These are phyloP conservation scores for Aphanomyces astaci DNA, from an alignment of 352 stramenopile genomes.

Conservation along the genomic window DNA sequence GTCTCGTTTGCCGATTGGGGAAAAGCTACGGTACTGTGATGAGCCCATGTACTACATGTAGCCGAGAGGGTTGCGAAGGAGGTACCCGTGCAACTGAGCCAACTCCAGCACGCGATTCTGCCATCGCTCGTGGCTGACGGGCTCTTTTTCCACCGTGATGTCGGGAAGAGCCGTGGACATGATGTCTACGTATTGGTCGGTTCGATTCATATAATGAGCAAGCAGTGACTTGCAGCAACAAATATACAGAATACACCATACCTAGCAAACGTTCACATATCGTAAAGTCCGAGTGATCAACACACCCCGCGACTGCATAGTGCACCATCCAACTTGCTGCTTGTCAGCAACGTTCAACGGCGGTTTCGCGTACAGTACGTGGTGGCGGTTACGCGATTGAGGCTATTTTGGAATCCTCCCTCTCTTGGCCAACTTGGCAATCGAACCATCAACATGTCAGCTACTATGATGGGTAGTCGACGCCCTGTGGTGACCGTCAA, in stretches of 20 bases:
- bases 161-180: not conserved
- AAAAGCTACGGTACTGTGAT: not conserved
- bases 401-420: not conserved
- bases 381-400: not conserved
- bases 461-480: too few relatives aligned
- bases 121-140: not conserved
- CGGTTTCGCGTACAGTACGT: not conserved
- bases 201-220: too few relatives aligned
- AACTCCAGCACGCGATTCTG: not conserved
- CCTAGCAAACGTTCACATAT: conserved; percentile 17
- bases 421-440: not conserved
- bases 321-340: conserved; percentile 6
- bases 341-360: not conserved
- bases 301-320: conserved; percentile 6
- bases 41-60: not conserved
- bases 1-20: not conserved
- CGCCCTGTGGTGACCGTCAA: not conserved
- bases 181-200: too few relatives aligned
- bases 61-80: not conserved
- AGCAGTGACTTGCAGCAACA: too few relatives aligned
- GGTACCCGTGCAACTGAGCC: not conserved
- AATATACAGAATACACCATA: too few relatives aligned
- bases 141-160: conserved; percentile 9
- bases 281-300: conserved; percentile 5
- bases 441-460: too few relatives aligned